Evolutionary conservation across 345 rosid species (phyloP), one percentile per base, ranked within the genome.

Genomic region (Kandelia obovata): DNA sequence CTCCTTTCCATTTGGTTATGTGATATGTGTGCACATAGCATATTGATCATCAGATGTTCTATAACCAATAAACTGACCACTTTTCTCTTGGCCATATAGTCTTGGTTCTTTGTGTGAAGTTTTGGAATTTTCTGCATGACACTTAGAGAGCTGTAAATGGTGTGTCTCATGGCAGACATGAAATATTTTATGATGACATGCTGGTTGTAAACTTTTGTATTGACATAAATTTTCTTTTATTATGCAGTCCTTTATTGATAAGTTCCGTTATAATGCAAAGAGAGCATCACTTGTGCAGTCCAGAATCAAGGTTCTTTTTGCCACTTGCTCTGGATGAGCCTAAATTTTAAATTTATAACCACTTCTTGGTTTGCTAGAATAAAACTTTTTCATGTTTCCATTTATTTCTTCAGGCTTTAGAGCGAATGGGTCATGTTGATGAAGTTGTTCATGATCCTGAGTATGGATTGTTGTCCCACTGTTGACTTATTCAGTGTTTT

Each of bases 241-340:
- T 17, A 23, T 83, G 82, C 89, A 95, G 98, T 81, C 96, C 47
- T 95, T 95, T 80, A 95, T 95, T 70, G 99, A 95, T 81, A 95
- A 95, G 83, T 95, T 95, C 82, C 96, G 99, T 53, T 95, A 85
- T 76, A 95, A 95, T 81, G 99, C 99, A 61, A 95, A 95, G 80
- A 92, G 99, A 83, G 99, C 99, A 58, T 87, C 99, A 37, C 99
- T 95, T 77, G 99, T 95, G 74, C 99, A 95, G 87, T 95, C 99
- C 68, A 86, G 98, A 85, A 92, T 95, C 80, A 95, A 95, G 99
- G 99, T 95, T 46, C 72, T 32, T 76, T 66, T 71, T 52, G 15
- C 58, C 16, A 43, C 66, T 39, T 64, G 4, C 64, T 25, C 61
- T 21, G 55, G 64, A 51, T 73, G 53, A 27, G 61, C 32, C 63